Base-by-base conservation (phyloP, 1,284 basidiomycete species). In the Moniliella sp. region DNA sequence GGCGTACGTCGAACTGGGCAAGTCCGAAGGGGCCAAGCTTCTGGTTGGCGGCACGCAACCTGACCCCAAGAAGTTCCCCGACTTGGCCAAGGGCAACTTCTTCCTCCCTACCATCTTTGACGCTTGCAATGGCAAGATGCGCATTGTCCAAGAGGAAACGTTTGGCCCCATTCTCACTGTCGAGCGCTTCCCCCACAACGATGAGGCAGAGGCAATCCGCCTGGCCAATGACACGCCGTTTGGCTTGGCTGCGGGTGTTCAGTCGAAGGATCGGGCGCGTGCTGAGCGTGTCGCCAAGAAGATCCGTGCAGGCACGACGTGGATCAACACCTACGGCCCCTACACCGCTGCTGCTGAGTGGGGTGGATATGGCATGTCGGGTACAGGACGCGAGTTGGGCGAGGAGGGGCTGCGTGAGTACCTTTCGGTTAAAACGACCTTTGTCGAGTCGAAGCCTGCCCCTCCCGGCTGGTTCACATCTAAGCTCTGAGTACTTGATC, bases 191-290 rank as follows among this genome's bases (percentile, higher is more conserved):
- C 32, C 37, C 14, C 41, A 49, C 11, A 55, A 55, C 14, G 57
- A 59, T 28, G 57, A 59, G 34, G 48, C 44, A 25, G 38, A 31
- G 8, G 57, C 57, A 4, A 31, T 57, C 16, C n/a, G 27, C 12
- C 36, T 59, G 5, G 57, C 50, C 25, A 59, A 59, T 33, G 57
- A 59, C 34, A 59, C 57, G 25, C 49, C 48, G 41, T 59, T 56
- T 30, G 57, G 57, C 7, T 40, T 59, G 5, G 54, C 54, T 0
- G 57, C 48, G 16, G 57, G 52, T 25, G 54, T 59, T 27, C 57
- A 57, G 33, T 44, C 43, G 5, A 35, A 36, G 28, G 43, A 59
- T 34, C 33, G 28, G 16, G 45, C 34, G 26, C 35, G 46, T 2
- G 54, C 52, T 4, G 35, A 43, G 18, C 40, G 57, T 12, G 38